Percentiles rank a stretch among this genome's conserved stretches.
Conservation (phyloP, 129 eudicot genomes). For the Ambrosia trifida region DNA sequence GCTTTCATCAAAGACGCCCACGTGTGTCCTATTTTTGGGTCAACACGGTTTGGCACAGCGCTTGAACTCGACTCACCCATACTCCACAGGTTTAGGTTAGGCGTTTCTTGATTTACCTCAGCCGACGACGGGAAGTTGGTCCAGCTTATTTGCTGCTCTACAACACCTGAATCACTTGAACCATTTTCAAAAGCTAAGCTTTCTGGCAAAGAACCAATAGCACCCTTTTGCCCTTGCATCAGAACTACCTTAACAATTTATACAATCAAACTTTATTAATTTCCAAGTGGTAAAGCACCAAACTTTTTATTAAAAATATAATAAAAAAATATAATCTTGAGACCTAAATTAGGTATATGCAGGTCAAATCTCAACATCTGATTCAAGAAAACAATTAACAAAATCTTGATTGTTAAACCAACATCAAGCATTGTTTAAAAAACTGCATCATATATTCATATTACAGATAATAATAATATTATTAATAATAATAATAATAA, state of each 20-base stretch:
- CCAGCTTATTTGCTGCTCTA: conserved; percentile 59
- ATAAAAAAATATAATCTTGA: conserved; percentile 21
- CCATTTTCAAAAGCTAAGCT: conserved; percentile 57
- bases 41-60: conserved; percentile 22
- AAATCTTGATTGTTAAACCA: conserved; percentile 9
- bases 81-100: conserved; percentile 45
- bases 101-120: conserved; percentile 41
- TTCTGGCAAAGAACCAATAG: conserved; percentile 66
- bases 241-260: conserved; percentile 13
- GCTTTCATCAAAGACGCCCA: not conserved
- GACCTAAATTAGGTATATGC: conserved; percentile 33
- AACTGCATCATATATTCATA: not conserved
- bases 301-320: conserved; percentile 17
- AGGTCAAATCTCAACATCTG: conserved; percentile 20
- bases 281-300: conserved; percentile 25
- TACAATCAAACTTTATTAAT: conserved; percentile 23
- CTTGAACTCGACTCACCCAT: conserved; percentile 71
- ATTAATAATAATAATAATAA: not conserved
- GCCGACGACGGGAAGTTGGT: conserved; percentile 42
- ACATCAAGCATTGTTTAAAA: not conserved
- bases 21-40: not conserved
- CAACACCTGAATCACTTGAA: conserved; percentile 49
- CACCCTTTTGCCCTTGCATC: conserved; percentile 85
- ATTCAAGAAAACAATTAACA: conserved; percentile 24
- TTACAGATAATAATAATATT: too few relatives aligned